phyloP scores from a whole-genome alignment of 2,329 filamentous ascomycete genomes.

The Fusarium marasasianum region DNA sequence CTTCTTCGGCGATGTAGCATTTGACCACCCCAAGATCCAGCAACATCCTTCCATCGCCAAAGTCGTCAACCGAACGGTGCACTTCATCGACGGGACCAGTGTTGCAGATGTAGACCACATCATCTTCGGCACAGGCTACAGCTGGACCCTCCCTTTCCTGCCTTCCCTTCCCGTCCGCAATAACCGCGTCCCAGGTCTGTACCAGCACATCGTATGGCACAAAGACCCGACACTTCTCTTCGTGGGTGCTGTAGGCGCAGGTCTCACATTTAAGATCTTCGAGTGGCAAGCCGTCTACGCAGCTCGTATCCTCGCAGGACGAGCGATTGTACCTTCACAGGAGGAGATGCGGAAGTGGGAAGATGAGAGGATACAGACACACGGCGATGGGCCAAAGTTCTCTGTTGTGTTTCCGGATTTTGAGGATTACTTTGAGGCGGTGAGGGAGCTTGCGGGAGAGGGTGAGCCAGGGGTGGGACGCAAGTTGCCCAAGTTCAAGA shows the following conservation, averaged over 20 bases:
- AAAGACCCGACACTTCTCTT: slow-evolving; percentile 65
- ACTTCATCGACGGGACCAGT: slow-evolving; percentile 64
- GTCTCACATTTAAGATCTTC: slow-evolving; percentile 74
- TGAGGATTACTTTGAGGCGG: slow-evolving; percentile 69
- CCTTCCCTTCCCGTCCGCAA: slow-evolving; percentile 61
- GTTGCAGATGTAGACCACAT: slow-evolving; percentile 67
- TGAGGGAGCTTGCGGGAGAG: slow-evolving; percentile 61
- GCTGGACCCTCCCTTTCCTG: slow-evolving; percentile 70
- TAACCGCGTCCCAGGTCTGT: slow-evolving; percentile 65
- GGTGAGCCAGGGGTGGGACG: slow-evolving; percentile 55
- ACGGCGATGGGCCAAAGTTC: slow-evolving; percentile 67
- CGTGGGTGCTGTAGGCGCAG: slow-evolving; percentile 65
- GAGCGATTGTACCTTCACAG: slow-evolving; percentile 58
- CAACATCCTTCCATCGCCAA: slow-evolving; percentile 58
- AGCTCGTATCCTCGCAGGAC: slow-evolving; percentile 66
- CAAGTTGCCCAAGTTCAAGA: slow-evolving; percentile 54
- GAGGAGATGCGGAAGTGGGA: slow-evolving; percentile 67
- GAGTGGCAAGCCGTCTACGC: slow-evolving; percentile 74
- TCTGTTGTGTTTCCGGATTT: slow-evolving; percentile 69
- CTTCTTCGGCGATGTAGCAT: slow-evolving; percentile 68
- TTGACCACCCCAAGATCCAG: slow-evolving; percentile 64
- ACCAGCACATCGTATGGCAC: slow-evolving; percentile 66
- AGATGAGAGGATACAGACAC: slow-evolving; percentile 58
- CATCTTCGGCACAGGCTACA: slow-evolving; percentile 74
- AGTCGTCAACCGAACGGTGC: slow-evolving; percentile 58